Conservation (phyloP, 2,329 filamentous ascomycete genomes). For the Penicillium sp. region DNA sequence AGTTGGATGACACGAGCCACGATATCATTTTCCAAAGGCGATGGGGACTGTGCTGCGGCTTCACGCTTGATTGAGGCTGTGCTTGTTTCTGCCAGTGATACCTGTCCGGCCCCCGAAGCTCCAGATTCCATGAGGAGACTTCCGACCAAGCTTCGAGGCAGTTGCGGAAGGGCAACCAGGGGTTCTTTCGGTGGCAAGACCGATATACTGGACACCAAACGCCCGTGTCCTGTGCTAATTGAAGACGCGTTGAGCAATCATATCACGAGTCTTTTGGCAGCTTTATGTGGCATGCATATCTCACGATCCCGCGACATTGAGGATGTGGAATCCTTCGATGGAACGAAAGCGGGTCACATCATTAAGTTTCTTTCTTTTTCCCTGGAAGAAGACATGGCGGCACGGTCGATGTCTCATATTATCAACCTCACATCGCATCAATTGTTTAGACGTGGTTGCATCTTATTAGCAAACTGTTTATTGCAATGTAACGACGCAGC, state of each 20-base stretch:
- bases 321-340: conserved; percentile 9
- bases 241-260: conserved; percentile 40
- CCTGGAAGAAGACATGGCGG: conserved; percentile 25
- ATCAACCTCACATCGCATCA: conserved; percentile 19
- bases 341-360: conserved; percentile 26
- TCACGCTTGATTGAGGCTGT: conserved; percentile 33
- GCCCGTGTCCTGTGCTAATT: conserved; percentile 32
- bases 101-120: conserved; percentile 2
- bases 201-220: conserved; percentile 3
- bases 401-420: conserved; percentile 1
- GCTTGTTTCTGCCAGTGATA: conserved; percentile 29
- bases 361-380: conserved; percentile 23
- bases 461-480: conserved; percentile 31
- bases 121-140: background rate
- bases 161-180: conserved; percentile 16
- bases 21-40: conserved; percentile 36
- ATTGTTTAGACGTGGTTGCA: conserved; percentile 32
- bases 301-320: conserved; percentile 34
- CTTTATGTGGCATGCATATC: conserved; percentile 39
- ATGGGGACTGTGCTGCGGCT: conserved; percentile 32
- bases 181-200: conserved; percentile 12
- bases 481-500: conserved; percentile 27
- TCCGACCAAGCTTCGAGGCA: background rate
- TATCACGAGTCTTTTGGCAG: conserved; percentile 33
- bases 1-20: conserved; percentile 37